These are phyloP conservation scores for Talaromyces sp. DNA, from an alignment of 2,329 filamentous ascomycete species.

Conservation along the genomic window DNA sequence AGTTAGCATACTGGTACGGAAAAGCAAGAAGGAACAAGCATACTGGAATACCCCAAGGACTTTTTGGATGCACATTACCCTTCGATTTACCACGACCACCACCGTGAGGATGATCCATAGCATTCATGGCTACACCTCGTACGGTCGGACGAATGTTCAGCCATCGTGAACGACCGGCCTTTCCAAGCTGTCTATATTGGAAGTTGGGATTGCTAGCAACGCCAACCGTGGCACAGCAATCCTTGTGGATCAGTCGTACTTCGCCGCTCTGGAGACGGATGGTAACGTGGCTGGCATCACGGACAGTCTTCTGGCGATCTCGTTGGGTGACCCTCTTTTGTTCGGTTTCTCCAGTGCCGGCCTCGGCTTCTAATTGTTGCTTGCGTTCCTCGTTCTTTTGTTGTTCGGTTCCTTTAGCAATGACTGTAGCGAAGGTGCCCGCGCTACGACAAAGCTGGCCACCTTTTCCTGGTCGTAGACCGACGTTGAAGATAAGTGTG, in stretches of 20 bases:
- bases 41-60: slow-evolving; percentile 94
- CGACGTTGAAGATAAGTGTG: slow-evolving; percentile 88
- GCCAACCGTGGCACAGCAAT: slow-evolving; percentile 92
- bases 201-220: slow-evolving; percentile 90
- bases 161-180: slow-evolving; percentile 91
- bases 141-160: slow-evolving; percentile 92
- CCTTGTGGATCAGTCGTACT: slow-evolving; percentile 79
- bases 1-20: slow-evolving; percentile 18
- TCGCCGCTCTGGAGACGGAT: slow-evolving; percentile 90
- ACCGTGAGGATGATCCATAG: slow-evolving; percentile 96
- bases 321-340: slow-evolving; percentile 35
- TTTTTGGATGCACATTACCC: slow-evolving; percentile 92
- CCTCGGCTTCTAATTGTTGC: slow-evolving; percentile 29
- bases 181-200: slow-evolving; percentile 86
- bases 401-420: slow-evolving; percentile 80
- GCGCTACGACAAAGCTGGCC: slow-evolving; percentile 94
- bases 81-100: slow-evolving; percentile 99
- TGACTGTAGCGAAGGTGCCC: slow-evolving; percentile 82
- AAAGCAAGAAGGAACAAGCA: slow-evolving; percentile 40
- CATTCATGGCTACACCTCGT: slow-evolving; percentile 98
- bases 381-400: slow-evolving; percentile 28
- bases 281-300: slow-evolving; percentile 73
- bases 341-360: slow-evolving; percentile 51
- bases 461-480: slow-evolving; percentile 64
- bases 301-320: slow-evolving; percentile 45